Evolutionary conservation across 1,139 yeast species (phyloP), one percentile per base, ranked within the genome.

Genomic region (Scheffersomyces quercinus): DNA sequence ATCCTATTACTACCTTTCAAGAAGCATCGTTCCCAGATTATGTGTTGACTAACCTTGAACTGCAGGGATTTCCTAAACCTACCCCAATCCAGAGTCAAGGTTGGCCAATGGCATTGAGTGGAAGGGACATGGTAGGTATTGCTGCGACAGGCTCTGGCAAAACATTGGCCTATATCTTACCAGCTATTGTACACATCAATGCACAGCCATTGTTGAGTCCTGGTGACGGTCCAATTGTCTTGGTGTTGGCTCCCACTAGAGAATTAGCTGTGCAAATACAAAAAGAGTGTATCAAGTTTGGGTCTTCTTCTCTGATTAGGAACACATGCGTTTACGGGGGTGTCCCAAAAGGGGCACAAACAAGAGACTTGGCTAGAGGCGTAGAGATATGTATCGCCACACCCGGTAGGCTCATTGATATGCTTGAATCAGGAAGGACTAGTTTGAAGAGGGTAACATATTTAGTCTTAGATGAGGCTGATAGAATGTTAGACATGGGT

Each of bases 31-130:
- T 91, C 81, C 98, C 98, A 52, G 88, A 83, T 57, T 91, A 93
- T 63, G 98, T 93, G 36, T 78, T 93, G 64, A 77, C 73, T 53
- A 97, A 93, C 75, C 90, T 93, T 58, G 82, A 87, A 72, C 83
- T 85, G 49, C 93, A 88, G 71, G 98, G 98, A 48, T 93, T 93
- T 75, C 95, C 86, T 47, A 82, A 77, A 53, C 99, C 99, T 58
- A 93, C 99, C 46, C 89, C 89, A 54, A 93, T 93, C 65, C 99
- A 93, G 75, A 88, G 97, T 69, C 99, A 95, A 76, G 99, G 99
- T 74, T 93, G 99, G 99, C 99, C 99, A 50, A 93, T 93, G 99
- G 99, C 99, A 64, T 79, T 91, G 51, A 84, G 93, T 60, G 99
- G 99, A 75, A 87, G 98, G 74, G 98, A 93, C 68, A 88, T 93